A percentile compares a stretch with the other conserved stretches of the same genome.
These are phyloP conservation scores for Lathyrus oleraceus DNA, from an alignment of 306 rosid genomes.

Conservation along the genomic window DNA sequence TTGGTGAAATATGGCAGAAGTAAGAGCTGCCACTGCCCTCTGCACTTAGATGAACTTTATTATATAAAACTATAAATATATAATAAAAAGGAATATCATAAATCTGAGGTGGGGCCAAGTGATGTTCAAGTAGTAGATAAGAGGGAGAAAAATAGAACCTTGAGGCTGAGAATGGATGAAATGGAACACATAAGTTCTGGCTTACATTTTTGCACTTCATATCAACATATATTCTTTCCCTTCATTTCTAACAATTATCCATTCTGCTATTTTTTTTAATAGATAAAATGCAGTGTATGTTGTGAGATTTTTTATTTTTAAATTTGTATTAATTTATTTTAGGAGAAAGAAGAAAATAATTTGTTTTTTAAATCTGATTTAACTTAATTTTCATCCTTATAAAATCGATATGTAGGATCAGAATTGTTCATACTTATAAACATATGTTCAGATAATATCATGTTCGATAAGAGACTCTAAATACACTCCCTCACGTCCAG, in stretches of 20 bases:
- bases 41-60: constrained; percentile 21
- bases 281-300: too few species aligned
- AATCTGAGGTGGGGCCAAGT: constrained; percentile 40
- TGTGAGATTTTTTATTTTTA: too few species aligned
- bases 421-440: too few species aligned
- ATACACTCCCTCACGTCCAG: too few species aligned
- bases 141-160: constrained; percentile 32
- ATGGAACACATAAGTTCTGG: constrained; percentile 27
- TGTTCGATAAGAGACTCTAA: too few species aligned
- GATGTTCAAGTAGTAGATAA: constrained; percentile 67
- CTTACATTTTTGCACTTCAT: constrained; percentile 18
- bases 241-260: constrained; percentile 9
- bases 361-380: too few species aligned
- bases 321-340: too few species aligned
- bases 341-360: too few species aligned
- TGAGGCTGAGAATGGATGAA: constrained; percentile 50
- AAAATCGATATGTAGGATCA: too few species aligned
- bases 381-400: too few species aligned
- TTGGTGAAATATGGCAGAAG: constrained; percentile 28
- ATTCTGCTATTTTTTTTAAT: neutral
- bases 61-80: constrained; percentile 33
- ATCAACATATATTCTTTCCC: neutral
- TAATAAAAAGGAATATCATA: constrained; percentile 22
- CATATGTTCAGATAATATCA: too few species aligned
- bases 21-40: constrained; percentile 15